A percentile compares a stretch with the other conserved stretches of the same genome.
Conservation (phyloP, 371 early-diverging fungal species). For the Mortierella polycephala region DNA sequence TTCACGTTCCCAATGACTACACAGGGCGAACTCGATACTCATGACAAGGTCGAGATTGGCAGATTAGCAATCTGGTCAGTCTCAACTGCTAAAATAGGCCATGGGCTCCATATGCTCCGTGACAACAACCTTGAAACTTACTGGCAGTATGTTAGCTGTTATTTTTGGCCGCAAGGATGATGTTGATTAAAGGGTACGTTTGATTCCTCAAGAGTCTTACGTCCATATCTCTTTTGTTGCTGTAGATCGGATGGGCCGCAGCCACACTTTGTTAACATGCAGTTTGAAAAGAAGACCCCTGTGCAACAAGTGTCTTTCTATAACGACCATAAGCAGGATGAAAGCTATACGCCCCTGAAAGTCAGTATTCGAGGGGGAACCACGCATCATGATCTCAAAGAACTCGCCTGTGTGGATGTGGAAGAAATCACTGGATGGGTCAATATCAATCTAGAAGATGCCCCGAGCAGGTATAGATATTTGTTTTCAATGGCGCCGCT, state of each 20-base stretch:
- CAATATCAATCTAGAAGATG: constrained; percentile 66
- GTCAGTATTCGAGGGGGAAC: constrained; percentile 82
- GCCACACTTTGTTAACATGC: constrained; percentile 68
- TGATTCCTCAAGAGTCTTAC: background rate
- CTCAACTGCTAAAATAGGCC: constrained; percentile 76
- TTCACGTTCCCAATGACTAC: background rate
- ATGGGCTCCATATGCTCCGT: constrained; percentile 72
- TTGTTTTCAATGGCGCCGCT: background rate
- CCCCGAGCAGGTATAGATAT: constrained; percentile 56
- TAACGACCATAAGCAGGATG: constrained; percentile 85
- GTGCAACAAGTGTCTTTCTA: constrained; percentile 78
- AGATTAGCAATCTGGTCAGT: constrained; percentile 73
- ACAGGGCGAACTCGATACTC: constrained; percentile 27
- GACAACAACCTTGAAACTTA: constrained; percentile 79
- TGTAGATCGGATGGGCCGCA: constrained; percentile 70
- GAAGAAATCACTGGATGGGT: constrained; percentile 82
- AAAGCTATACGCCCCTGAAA: constrained; percentile 90
- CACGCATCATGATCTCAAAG: constrained; percentile 73
- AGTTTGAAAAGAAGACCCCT: constrained; percentile 66
- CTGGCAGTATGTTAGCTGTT: constrained; percentile 78
- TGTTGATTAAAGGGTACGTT: no score
- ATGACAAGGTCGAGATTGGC: constrained; percentile 68
- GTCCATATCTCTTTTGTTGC: background rate
- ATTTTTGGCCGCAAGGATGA: background rate
- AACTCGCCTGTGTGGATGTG: constrained; percentile 64